Conservation (phyloP, 306 rosid genomes). For the Castanospermum australe region DNA sequence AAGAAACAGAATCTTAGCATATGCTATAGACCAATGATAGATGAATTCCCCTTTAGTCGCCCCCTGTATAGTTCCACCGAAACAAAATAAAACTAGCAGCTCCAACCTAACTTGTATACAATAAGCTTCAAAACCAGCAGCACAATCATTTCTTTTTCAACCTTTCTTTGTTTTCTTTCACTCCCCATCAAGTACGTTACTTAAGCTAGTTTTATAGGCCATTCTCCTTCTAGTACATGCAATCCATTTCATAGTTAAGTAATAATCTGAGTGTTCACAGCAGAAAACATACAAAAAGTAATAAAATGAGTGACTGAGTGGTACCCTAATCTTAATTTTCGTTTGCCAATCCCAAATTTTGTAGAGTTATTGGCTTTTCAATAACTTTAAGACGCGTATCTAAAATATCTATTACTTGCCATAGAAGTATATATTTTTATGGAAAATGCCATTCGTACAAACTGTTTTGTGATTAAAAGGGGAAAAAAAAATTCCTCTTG, state of each 20-base stretch:
- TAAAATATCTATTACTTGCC: not conserved
- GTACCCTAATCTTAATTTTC: not conserved
- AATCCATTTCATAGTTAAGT: not conserved
- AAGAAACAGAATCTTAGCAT: constrained; percentile 19
- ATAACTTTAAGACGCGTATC: not conserved
- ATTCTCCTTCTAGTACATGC: not conserved
- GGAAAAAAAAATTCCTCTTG: not conserved
- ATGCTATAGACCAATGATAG: not conserved
- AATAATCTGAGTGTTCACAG: too few species aligned
- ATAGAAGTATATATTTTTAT: not conserved
- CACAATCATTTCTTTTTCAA: constrained; percentile 13
- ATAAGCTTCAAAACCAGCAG: constrained; percentile 54
- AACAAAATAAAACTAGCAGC: constrained; percentile 48
- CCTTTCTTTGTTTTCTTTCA: not conserved
- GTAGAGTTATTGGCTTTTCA: not conserved
- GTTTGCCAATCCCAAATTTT: not conserved
- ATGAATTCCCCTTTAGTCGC: not conserved
- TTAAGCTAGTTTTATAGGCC: not conserved
- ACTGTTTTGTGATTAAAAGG: not conserved
- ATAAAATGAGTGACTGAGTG: too few species aligned
- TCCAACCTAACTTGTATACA: constrained; percentile 28
- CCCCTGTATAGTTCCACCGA: constrained; percentile 42
- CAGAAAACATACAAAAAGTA: too few species aligned
- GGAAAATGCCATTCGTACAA: not conserved
- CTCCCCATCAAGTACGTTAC: not conserved